Evolutionary conservation across 306 rosid genomes (phyloP).

Genomic region (Cyamopsis tetragonoloba): DNA sequence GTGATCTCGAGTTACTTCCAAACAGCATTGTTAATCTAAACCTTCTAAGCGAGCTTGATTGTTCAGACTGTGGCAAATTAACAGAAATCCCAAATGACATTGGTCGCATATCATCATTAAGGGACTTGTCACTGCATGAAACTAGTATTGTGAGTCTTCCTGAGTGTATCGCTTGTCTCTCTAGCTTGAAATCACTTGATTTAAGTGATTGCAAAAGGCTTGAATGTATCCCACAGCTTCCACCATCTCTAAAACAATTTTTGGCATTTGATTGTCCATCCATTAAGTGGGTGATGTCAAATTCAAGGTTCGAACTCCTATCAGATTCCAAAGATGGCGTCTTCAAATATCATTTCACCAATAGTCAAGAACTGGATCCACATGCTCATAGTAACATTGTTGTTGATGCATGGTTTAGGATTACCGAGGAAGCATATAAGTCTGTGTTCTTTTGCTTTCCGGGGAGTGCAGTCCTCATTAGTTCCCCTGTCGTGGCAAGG

Average conservation of each 20-base stretch:
- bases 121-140: background rate
- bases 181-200: conserved; percentile 28
- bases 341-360: conserved; percentile 27
- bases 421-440: background rate
- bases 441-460: conserved; percentile 24
- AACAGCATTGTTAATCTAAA: background rate
- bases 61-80: background rate
- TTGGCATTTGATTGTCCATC: conserved; percentile 26
- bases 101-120: background rate
- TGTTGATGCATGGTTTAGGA: conserved; percentile 11
- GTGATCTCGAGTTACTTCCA: conserved; percentile 11
- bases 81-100: conserved; percentile 16
- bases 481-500: conserved; percentile 1
- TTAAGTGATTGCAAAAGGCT: conserved; percentile 24
- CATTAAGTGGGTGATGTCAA: conserved; percentile 10
- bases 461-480: conserved; percentile 27
- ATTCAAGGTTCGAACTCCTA: background rate
- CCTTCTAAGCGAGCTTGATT: background rate
- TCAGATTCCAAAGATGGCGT: background rate
- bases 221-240: conserved; percentile 23
- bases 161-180: conserved; percentile 9
- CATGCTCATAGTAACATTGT: background rate
- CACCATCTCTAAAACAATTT: conserved; percentile 1
- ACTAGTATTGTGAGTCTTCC: conserved; percentile 18
- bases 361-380: conserved; percentile 16